Evolutionary conservation across 345 rosid genomes (phyloP).

Genomic region (Eucalyptus melliodora): DNA sequence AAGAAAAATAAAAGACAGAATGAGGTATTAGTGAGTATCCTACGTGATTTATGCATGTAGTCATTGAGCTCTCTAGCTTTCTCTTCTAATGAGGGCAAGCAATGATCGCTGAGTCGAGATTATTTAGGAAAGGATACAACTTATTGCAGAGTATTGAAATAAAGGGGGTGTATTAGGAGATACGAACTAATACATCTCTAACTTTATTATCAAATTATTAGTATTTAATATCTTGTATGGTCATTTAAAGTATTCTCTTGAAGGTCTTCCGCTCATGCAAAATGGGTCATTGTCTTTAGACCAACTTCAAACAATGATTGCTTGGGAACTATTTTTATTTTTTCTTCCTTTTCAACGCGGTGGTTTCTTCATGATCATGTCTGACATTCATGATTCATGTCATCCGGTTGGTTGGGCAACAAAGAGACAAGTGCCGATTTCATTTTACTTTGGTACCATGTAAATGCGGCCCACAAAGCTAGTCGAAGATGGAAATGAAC

Average conservation of each 20-base stretch:
- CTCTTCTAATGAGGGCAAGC: rapidly evolving
- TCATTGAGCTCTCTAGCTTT: background rate
- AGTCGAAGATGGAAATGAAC: background rate
- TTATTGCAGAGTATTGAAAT: background rate
- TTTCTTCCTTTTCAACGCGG: background rate
- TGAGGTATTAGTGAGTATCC: too few species aligned
- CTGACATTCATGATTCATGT: background rate
- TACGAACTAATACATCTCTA: background rate
- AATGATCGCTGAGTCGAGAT: rapidly evolving
- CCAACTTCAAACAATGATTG: background rate
- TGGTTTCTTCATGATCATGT: background rate
- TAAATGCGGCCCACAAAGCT: background rate
- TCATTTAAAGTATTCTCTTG: rapidly evolving
- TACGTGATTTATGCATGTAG: rapidly evolving
- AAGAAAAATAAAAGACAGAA: too few species aligned
- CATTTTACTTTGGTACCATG: background rate
- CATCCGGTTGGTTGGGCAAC: background rate
- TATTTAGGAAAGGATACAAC: background rate
- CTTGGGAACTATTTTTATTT: background rate
- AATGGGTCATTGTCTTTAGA: background rate
- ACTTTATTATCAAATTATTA: background rate
- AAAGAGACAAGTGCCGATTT: background rate
- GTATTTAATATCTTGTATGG: background rate
- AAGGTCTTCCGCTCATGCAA: background rate
- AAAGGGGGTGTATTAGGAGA: background rate